A percentile compares a stretch with the other conserved stretches of the same genome.
Evolutionary conservation across 257 asterid species (phyloP).

Genomic region (Salvia rosmarinus): DNA sequence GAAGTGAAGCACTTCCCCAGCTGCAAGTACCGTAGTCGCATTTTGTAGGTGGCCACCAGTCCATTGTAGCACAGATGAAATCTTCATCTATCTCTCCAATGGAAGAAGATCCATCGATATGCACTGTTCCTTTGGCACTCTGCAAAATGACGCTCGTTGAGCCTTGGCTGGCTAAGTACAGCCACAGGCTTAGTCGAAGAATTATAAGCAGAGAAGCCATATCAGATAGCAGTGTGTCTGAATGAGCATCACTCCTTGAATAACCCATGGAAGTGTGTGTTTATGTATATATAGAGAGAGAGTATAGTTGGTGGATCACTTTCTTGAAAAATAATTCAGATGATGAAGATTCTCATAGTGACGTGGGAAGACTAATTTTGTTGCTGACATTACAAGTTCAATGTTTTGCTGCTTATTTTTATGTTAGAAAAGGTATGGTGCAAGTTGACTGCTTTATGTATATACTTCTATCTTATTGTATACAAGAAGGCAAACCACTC

Average conservation of each 20-base stretch:
- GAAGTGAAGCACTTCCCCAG: conserved; percentile 71
- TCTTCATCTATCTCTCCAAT: conserved; percentile 56
- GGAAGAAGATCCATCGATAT: conserved; percentile 52
- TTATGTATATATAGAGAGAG: conserved; percentile 19
- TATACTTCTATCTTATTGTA: background rate
- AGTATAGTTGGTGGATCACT: conserved; percentile 4
- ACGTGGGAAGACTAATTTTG: conserved; percentile 1
- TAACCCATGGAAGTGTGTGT: conserved; percentile 26
- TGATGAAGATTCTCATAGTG: background rate
- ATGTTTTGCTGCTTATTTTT: background rate
- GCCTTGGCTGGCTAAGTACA: conserved; percentile 50
- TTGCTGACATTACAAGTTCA: conserved; percentile 4
- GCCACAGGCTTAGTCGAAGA: conserved; percentile 53
- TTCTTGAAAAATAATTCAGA: conserved; percentile 12
- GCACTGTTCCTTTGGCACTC: conserved; percentile 49
- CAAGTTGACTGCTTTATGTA: background rate
- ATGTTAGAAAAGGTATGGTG: background rate
- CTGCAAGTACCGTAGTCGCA: conserved; percentile 70
- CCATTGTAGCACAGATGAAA: conserved; percentile 63
- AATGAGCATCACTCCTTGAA: conserved; percentile 26
- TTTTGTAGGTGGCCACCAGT: conserved; percentile 69
- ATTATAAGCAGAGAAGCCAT: conserved; percentile 51
- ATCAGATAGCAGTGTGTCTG: conserved; percentile 34
- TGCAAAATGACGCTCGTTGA: conserved; percentile 40
- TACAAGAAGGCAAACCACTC: too few species aligned